Percentiles rank a stretch among this genome's conserved stretches.
Conservation (phyloP, 148 eudicot genomes). For the Selenicereus undatus region DNA sequence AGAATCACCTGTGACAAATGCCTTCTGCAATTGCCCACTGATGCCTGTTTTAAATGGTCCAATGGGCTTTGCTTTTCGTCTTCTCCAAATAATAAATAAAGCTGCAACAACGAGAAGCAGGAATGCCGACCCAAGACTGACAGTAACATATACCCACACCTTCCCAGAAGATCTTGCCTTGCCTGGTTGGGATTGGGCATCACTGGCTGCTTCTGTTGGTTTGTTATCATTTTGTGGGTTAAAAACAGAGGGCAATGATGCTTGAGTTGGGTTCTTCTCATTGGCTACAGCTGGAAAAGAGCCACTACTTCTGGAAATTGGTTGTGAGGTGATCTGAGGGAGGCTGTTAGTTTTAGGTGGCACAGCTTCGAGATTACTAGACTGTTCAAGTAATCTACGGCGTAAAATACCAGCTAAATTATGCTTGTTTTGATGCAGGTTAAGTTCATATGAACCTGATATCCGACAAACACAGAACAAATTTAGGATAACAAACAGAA, state of each 20-base stretch:
- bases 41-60: slow-evolving; percentile 91
- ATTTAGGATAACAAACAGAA: background rate
- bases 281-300: slow-evolving; percentile 64
- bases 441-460: slow-evolving; percentile 41
- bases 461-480: background rate
- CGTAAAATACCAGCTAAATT: slow-evolving; percentile 28
- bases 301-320: slow-evolving; percentile 72
- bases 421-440: slow-evolving; percentile 21
- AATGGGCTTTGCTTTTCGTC: slow-evolving; percentile 51
- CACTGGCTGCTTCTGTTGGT: slow-evolving; percentile 19
- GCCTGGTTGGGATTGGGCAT: slow-evolving; percentile 13
- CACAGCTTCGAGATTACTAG: slow-evolving; percentile 64
- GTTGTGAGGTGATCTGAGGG: slow-evolving; percentile 28
- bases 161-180: slow-evolving; percentile 31
- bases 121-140: slow-evolving; percentile 35
- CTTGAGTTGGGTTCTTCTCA: slow-evolving; percentile 26
- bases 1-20: slow-evolving; percentile 75
- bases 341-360: slow-evolving; percentile 33
- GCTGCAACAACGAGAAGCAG: slow-evolving; percentile 36
- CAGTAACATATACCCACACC: slow-evolving; percentile 50
- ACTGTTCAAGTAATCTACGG: slow-evolving; percentile 64
- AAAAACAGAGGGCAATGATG: slow-evolving; percentile 26
- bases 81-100: slow-evolving; percentile 41
- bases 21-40: slow-evolving; percentile 97
- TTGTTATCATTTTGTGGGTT: slow-evolving; percentile 16